Base-by-base conservation (phyloP, 1,284 basidiomycete species). In the Ganoderma boninense region DNA sequence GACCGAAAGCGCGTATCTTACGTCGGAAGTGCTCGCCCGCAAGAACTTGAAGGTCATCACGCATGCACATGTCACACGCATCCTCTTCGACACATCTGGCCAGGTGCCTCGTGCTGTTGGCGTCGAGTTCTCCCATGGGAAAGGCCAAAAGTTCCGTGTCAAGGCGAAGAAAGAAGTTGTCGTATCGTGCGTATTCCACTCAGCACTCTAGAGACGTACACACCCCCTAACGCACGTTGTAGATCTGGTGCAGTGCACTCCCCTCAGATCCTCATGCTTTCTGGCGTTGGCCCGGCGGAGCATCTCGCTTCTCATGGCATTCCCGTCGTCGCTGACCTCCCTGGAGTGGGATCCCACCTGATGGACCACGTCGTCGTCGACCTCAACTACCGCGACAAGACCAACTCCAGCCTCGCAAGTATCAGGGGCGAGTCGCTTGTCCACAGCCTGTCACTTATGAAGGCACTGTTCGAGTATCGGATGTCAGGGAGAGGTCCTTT, bases 201-300 rank as follows among this genome's bases (percentile, higher is more conserved):
- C 46, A 13, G 35, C 8, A 35, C 11, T 29, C 20, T 23, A 49
- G 20, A 20, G 20, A 16, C 29, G 14, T 20, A 40, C 49, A 3
- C n/a, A 23, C 8, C 40, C 8, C 40, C 20, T 56, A 26, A 6
- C 18, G 40, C 26, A 49, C 62, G 40, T 57, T n/a, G n/a, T 70
- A 92, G 92, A 46, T 89, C 87, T 32, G 91, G 91, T 0, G 86
- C 90, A 0, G 79, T 92, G 11, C 89, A 91, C 68, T 86, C 89
- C 14, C 91, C 91, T 14, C 89, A 89, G 38, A 87, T 88, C 8
- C 60, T 62, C 14, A 62, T 62, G 60, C 14, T 62, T 11, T 92
- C 90, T 20, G 93, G 93, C 5, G 79, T 93, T 29, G 92, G 92
- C 0, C 88, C 90, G 23, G 83, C 84, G 3, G 79, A 82, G 20